These are phyloP conservation scores for Pelargonium cotyledonis DNA, from an alignment of 441 rosid genomes.

Conservation along the genomic window DNA sequence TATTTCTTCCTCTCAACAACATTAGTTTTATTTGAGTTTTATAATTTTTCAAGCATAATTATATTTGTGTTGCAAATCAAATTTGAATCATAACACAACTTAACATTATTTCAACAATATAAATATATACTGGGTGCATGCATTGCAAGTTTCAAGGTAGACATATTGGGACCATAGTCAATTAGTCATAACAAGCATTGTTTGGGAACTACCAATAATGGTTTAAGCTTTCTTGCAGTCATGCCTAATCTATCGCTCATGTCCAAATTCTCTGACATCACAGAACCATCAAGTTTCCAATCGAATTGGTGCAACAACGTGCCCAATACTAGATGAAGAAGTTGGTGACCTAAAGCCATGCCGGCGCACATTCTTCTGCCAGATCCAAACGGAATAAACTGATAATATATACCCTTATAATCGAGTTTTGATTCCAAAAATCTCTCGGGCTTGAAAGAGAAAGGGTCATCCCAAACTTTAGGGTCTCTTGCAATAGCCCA, in stretches of 20 bases:
- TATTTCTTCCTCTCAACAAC: too few species aligned
- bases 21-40: too few species aligned
- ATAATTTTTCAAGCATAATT: too few species aligned
- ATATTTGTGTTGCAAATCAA: too few species aligned
- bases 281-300: conserved; percentile 43
- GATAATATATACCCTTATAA: conserved; percentile 45
- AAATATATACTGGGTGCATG: too few species aligned
- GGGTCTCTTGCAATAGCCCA: conserved; percentile 60
- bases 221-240: conserved; percentile 46
- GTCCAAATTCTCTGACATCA: conserved; percentile 40
- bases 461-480: conserved; percentile 39
- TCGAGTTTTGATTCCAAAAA: conserved; percentile 35
- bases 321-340: conserved; percentile 48
- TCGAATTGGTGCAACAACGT: conserved; percentile 48
- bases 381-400: conserved; percentile 55
- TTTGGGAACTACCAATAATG: conserved; percentile 48
- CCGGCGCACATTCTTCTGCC: conserved; percentile 67
- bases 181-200: neutral
- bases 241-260: conserved; percentile 63
- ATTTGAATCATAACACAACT: too few species aligned
- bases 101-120: too few species aligned
- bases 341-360: conserved; percentile 51
- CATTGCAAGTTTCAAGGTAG: too few species aligned
- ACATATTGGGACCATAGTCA: too few species aligned
- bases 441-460: conserved; percentile 43